phyloP scores from a whole-genome alignment of 2,329 filamentous ascomycete genomes.

The Cordyceps javanica region DNA sequence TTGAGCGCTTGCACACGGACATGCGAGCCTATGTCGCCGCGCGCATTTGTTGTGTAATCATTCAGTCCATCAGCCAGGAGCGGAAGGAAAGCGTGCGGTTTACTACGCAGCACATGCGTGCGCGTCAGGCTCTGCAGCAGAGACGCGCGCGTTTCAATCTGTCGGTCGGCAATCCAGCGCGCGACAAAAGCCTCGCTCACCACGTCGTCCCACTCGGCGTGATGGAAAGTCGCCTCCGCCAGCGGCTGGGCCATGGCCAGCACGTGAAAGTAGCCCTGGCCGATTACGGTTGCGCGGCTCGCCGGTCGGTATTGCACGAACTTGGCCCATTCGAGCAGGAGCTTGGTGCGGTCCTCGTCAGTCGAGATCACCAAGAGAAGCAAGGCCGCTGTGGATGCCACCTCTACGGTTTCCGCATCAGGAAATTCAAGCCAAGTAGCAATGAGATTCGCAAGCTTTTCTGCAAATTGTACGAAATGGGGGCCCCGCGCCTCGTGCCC shows the following conservation, averaged over 20 bases:
- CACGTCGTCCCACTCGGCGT: slow-evolving; percentile 22
- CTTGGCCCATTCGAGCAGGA: slow-evolving; percentile 42
- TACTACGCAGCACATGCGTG: slow-evolving; percentile 38
- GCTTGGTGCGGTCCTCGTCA: slow-evolving; percentile 27
- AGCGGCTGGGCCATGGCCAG: slow-evolving; percentile 45
- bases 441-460: slow-evolving; percentile 28
- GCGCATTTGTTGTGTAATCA: slow-evolving; percentile 84
- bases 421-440: slow-evolving; percentile 42
- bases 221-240: slow-evolving; percentile 17
- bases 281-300: slow-evolving; percentile 31
- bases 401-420: slow-evolving; percentile 44
- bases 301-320: slow-evolving; percentile 30
- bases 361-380: slow-evolving; percentile 41
- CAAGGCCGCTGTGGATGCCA: slow-evolving; percentile 45
- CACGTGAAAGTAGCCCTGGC: slow-evolving; percentile 47
- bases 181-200: slow-evolving; percentile 41
- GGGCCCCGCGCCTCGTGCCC: neutral
- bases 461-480: slow-evolving; percentile 19
- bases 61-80: slow-evolving; percentile 59
- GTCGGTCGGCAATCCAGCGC: slow-evolving; percentile 45
- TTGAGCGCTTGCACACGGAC: slow-evolving; percentile 75
- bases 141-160: slow-evolving; percentile 47
- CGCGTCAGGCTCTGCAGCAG: slow-evolving; percentile 49
- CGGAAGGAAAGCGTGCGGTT: slow-evolving; percentile 34
- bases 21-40: slow-evolving; percentile 85